Base-by-base conservation (phyloP, 768 basidiomycete species). In the Phlegmacium glaucopus region DNA sequence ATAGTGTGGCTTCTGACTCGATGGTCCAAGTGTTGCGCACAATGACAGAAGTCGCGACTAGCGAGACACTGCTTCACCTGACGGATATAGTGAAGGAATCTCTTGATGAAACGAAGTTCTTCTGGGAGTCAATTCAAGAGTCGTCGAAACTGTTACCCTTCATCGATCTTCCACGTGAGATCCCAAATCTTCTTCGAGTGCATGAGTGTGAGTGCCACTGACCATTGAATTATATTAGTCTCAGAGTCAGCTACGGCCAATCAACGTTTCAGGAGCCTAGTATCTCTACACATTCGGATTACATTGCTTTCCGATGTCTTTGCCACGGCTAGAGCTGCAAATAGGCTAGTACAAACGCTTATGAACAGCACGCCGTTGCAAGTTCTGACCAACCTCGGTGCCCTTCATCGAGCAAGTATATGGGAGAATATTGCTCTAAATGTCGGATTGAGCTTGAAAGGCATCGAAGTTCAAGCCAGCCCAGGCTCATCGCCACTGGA, bases 371-470 rank as follows among this genome's bases (percentile, higher is more conserved):
- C 78, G 17, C 75, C 82, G 13, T 74, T 80, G 13, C 72, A 82
- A 51, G 78, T 91, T 22, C 67, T 98, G 18, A 66, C 68, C 4
- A 78, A 88, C 51, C 72, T 97, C 22, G 95, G 94, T 3, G 66
- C 78, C 38, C 69, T 97, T 6, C 93, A 96, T 61, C 81, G 90
- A 12, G 80, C 84, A 1, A 84, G 81, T 50, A 79, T 91, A 6
- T 91, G 90, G 87, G 91, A 95, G 67, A 93, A 90, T 55, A 87
- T 91, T 34, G 67, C 82, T 13, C 75, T 96, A 42, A 87, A 86
- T 54, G 70, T 75, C 13, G 79, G 77, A 18, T 65, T 85, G 34
- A 63, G 72, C 12, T 63, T 70, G 12, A 79, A 74, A 55, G 81
- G 82, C 32, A 80, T 83, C 36, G 72, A 77, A 43, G 57, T 80